phyloP scores from a whole-genome alignment of 768 basidiomycete genomes.

The Boletus rubescentipes region DNA sequence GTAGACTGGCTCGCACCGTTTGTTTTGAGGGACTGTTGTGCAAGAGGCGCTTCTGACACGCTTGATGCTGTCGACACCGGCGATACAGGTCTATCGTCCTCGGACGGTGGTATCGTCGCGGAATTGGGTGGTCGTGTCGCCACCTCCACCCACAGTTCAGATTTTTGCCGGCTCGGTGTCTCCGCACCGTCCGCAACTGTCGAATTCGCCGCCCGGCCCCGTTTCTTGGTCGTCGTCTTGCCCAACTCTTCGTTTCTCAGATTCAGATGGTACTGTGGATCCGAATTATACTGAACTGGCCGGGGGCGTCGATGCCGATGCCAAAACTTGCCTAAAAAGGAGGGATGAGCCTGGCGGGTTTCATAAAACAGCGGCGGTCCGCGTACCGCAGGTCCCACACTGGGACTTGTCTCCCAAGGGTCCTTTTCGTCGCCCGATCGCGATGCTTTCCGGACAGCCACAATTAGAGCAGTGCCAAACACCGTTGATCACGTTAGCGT shows the following conservation, averaged over 20 bases:
- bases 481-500: conserved; percentile 77
- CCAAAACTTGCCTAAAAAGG: conserved; percentile 77
- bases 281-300: conserved; percentile 77
- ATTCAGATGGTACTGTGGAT: conserved; percentile 66
- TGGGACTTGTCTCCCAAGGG: conserved; percentile 88
- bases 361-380: conserved; percentile 1
- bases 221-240: conserved; percentile 56
- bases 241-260: conserved; percentile 57
- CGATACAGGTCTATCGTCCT: conserved; percentile 58
- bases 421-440: conserved; percentile 83
- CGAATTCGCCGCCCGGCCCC: conserved; percentile 29
- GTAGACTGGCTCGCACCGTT: conserved; percentile 45
- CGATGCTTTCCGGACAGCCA: conserved; percentile 85
- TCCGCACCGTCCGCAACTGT: conserved; percentile 43
- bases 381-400: conserved; percentile 89
- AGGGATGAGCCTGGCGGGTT: conserved; percentile 1
- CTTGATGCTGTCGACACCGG: conserved; percentile 75
- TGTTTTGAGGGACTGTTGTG: conserved; percentile 54
- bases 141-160: conserved; percentile 38
- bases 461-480: conserved; percentile 96
- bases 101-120: conserved; percentile 31
- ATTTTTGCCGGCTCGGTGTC: conserved; percentile 47
- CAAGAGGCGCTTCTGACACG: conserved; percentile 71
- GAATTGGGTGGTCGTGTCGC: conserved; percentile 34
- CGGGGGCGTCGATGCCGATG: conserved; percentile 81